Evolutionary conservation across 345 rosid species (phyloP), one percentile per base, ranked within the genome.

Genomic region (Acer campestre): DNA sequence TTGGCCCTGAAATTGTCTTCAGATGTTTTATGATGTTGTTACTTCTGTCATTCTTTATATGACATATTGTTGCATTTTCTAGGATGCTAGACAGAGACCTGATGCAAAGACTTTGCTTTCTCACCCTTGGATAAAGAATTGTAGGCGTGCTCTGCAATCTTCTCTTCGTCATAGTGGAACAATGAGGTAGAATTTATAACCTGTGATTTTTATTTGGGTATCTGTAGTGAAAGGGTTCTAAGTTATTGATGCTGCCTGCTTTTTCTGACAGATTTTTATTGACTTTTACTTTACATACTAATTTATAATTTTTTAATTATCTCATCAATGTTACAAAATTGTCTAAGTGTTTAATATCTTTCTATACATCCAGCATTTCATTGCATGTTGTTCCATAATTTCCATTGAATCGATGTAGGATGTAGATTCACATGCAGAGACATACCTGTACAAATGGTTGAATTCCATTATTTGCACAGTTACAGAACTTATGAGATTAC

Each of bases 91-190:
- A 71, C 94, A 93, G 85, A 89, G 99, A 85, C 98, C 99, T 68
- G 99, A 97, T 90, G 99, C 99, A 70, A 94, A 97, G 85, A 91
- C 98, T n/a, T 77, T 97, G 74, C 98, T 97, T 79, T 97, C 98
- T 82, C 99, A 97, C 82, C 93, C 98, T 80, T 97, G 99, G 99
- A 94, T 97, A 85, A 91, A 85, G 75, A 94, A 93, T 76, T 91
- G 85, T 80, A 88, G 93, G 82, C 94, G 94, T 69, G 95, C 91
- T 56, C 88, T 94, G 82, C 97, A 94, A 82, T 90, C 99, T 82
- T 86, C 97, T 85, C 85, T 94, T 76, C 92, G 97, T 68, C 94
- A 91, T 73, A 93, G 88, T 85, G 95, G 90, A 78, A 84, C 95
- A 35, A 76, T 91, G 71, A 94, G 93, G 99, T 97, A 77, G 68